A percentile compares a stretch with the other conserved stretches of the same genome.
phyloP scores from a whole-genome alignment of 2,329 filamentous ascomycete species.

The Colletotrichum tofieldiae region DNA sequence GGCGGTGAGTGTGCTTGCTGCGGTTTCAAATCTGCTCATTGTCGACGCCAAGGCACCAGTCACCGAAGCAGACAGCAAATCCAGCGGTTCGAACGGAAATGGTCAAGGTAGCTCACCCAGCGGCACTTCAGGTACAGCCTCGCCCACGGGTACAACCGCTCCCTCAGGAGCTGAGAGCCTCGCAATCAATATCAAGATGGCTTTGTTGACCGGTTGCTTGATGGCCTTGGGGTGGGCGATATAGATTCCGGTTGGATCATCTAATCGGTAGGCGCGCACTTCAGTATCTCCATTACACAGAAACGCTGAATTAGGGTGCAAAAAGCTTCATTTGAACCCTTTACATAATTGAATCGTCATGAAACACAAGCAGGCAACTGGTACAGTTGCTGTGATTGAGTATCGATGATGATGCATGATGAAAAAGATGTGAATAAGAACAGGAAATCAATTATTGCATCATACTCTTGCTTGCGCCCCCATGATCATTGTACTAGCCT shows the following conservation, averaged over 20 bases:
- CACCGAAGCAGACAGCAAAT: neutral
- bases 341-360: neutral
- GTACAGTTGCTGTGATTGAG: neutral
- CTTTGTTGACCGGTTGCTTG: neutral
- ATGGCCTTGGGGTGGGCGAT: neutral
- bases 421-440: neutral
- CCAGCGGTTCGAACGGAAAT: neutral
- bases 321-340: neutral
- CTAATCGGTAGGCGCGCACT: too few relatives aligned
- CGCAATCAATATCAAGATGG: neutral
- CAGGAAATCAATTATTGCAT: neutral
- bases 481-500: neutral
- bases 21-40: constrained; percentile 59
- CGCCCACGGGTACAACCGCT: neutral
- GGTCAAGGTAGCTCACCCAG: neutral
- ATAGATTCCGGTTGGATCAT: neutral
- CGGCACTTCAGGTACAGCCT: neutral
- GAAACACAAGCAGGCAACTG: neutral
- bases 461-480: too few relatives aligned
- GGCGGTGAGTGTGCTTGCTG: constrained; percentile 61
- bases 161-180: neutral
- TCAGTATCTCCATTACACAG: neutral
- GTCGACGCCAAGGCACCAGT: constrained; percentile 30
- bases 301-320: too few relatives aligned
- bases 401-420: neutral